These are phyloP conservation scores for Jacaranda copaia DNA, from an alignment of 257 asterid species.

Conservation along the genomic window DNA sequence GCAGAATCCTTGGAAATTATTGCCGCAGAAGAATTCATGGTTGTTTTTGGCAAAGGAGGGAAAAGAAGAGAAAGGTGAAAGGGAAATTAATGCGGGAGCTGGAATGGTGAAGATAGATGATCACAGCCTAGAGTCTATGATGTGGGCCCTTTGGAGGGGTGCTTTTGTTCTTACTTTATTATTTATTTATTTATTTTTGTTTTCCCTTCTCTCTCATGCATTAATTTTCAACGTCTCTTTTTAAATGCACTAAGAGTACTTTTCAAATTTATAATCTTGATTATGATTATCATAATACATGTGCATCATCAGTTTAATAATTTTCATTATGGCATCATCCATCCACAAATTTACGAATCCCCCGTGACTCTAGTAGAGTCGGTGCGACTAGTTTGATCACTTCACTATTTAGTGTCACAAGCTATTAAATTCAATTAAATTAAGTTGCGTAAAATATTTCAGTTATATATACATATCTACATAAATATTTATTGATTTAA, in stretches of 20 bases:
- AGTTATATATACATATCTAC: too few relatives aligned
- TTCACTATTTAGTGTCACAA: conserved; percentile 26
- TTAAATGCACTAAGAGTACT: conserved; percentile 37
- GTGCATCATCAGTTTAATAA: conserved; percentile 21
- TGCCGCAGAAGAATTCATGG: conserved; percentile 53
- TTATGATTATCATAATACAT: conserved; percentile 33
- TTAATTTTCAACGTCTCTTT: conserved; percentile 54
- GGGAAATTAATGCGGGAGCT: conserved; percentile 32
- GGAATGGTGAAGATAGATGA: conserved; percentile 58
- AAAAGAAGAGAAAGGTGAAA: conserved; percentile 39
- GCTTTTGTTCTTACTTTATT: conserved; percentile 64
- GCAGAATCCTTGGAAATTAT: conserved; percentile 40
- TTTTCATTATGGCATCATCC: conserved; percentile 19
- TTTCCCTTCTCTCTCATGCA: conserved; percentile 41
- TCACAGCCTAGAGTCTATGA: conserved; percentile 56
- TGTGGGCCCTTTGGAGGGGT: conserved; percentile 60
- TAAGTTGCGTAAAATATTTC: too few relatives aligned
- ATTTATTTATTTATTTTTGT: conserved; percentile 32
- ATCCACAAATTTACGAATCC: conserved; percentile 30
- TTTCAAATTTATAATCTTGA: conserved; percentile 13
- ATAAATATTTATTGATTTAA: too few relatives aligned
- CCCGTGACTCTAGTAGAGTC: conserved; percentile 52
- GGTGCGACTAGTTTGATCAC: conserved; percentile 42
- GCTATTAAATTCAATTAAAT: not conserved
- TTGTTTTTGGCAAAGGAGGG: conserved; percentile 37